phyloP scores from a whole-genome alignment of 805 yeast genomes.

The Wickerhamiella spandovensis region DNA sequence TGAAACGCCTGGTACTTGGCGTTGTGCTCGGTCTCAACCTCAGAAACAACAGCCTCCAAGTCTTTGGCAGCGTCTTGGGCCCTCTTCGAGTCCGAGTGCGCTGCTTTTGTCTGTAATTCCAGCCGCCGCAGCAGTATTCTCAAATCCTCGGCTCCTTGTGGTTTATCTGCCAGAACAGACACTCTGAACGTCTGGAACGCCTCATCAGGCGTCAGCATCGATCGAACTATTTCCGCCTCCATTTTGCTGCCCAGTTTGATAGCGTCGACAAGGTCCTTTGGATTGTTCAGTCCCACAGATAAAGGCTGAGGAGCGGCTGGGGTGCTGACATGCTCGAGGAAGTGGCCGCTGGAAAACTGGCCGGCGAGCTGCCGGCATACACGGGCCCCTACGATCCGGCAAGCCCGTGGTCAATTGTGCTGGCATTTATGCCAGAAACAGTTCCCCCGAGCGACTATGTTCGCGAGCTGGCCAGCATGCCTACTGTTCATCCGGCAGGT shows the following conservation, averaged over 20 bases:
- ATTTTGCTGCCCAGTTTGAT: neutral
- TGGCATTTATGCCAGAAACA: constrained; percentile 23
- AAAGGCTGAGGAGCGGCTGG: no score
- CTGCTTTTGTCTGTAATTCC: constrained; percentile 5
- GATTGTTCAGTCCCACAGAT: no score
- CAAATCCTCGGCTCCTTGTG: neutral
- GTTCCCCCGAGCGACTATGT: constrained; percentile 13
- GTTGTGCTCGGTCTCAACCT: constrained; percentile 2
- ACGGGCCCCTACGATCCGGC: constrained; percentile 12
- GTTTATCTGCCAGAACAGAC: no score
- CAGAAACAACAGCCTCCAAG: neutral
- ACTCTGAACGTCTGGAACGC: neutral
- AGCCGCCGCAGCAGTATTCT: constrained; percentile 4
- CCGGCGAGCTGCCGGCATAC: constrained; percentile 1
- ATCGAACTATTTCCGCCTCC: neutral
- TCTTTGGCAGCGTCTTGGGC: neutral
- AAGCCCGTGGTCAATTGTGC: constrained; percentile 20
- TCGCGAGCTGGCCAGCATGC: constrained; percentile 1
- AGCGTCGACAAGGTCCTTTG: no score
- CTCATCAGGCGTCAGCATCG: constrained; percentile 1
- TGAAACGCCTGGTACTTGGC: constrained; percentile 13
- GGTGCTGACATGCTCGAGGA: neutral
- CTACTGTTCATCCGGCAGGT: constrained; percentile 3
- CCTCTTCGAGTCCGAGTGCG: neutral
- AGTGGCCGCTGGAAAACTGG: neutral